phyloP scores from a whole-genome alignment of 208 protist species.

The Leishmania tropica region DNA sequence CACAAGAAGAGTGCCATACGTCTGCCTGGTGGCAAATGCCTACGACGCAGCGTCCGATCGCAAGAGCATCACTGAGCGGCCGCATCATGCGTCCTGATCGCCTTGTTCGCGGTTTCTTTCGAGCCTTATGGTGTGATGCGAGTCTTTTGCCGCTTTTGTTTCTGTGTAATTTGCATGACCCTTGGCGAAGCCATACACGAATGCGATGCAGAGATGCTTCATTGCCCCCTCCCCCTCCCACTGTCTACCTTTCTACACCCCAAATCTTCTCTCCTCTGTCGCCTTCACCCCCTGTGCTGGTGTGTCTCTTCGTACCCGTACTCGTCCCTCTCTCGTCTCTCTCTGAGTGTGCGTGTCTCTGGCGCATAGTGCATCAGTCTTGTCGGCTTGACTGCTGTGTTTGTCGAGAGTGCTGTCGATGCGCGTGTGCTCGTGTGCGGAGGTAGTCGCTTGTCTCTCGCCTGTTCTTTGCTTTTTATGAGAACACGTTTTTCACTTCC shows the following conservation, averaged over 20 bases:
- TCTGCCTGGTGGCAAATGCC: not conserved
- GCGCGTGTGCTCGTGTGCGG: not conserved
- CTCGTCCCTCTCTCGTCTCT: not conserved
- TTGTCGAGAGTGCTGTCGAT: not conserved
- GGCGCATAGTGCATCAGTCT: not conserved
- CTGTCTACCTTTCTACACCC: not conserved
- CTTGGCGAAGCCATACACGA: not conserved
- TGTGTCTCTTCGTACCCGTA: not conserved
- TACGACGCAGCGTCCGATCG: not conserved
- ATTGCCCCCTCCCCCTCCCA: not conserved
- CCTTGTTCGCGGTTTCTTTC: not conserved
- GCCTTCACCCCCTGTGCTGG: not conserved
- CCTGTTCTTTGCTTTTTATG: not conserved
- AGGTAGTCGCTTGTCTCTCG: not conserved
- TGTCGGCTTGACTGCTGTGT: not conserved
- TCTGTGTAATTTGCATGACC: not conserved
- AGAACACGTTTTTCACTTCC: not conserved
- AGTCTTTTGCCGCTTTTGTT: no score
- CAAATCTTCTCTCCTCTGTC: not conserved
- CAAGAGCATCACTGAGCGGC: not conserved
- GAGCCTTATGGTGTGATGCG: not conserved
- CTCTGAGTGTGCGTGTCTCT: not conserved
- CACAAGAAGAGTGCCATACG: not conserved
- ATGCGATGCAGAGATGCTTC: no score
- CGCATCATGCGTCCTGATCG: not conserved